Base-by-base conservation (phyloP, 805 yeast genomes). In the Metschnikowia drakensbergensis region DNA sequence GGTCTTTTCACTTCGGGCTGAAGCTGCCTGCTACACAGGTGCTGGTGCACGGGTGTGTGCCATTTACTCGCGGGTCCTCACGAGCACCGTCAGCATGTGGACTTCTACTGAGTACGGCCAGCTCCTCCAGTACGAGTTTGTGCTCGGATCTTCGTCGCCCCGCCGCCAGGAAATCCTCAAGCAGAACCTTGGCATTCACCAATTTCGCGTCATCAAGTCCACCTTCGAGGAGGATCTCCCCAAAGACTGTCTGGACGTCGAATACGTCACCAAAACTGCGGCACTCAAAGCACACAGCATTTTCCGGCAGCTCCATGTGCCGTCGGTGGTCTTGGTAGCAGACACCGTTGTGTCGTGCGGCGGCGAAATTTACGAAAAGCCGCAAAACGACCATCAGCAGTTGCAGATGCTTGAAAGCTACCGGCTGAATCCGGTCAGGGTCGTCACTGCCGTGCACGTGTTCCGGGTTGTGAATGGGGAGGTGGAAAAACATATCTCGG, bases 141-240 rank as follows among this genome's bases (percentile, higher is more conserved):
- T 88, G 4, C 73, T 92, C 5, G 97, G 96, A 0, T 88, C 96
- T 2, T 77, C 86, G 0, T 91, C 97, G 0, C 92, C 95, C 2
- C 74, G 97, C 51, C 70, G 99, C 49, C 66, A 71, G 46, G 88
- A 87, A 48, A 84, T 94, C n/a, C 59, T 94, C 28, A 59, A 64
- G 4, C 59, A 58, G 5, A 81, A 84, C 55, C 63, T 86, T 62
- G 84, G 84, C 0, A 65, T 86, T 33, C 5, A 36, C 3, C 25
- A 42, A 26, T 57, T 75, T 9, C 66, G 64, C 26, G 69, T 86
- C 0, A 64, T 77, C 10, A 80, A 82, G 17, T 86, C 97, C 0
- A 69, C 79, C 7, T 92, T 89, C 60, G 85, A 81, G 45, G 99
- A 92, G 63, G 74, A 91, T 62, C 69, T 94, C 36, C 71, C 79